Percentiles rank a stretch among this genome's conserved stretches.
Conservation (phyloP, 148 eudicot genomes). For the Rhododendron ovatum region DNA sequence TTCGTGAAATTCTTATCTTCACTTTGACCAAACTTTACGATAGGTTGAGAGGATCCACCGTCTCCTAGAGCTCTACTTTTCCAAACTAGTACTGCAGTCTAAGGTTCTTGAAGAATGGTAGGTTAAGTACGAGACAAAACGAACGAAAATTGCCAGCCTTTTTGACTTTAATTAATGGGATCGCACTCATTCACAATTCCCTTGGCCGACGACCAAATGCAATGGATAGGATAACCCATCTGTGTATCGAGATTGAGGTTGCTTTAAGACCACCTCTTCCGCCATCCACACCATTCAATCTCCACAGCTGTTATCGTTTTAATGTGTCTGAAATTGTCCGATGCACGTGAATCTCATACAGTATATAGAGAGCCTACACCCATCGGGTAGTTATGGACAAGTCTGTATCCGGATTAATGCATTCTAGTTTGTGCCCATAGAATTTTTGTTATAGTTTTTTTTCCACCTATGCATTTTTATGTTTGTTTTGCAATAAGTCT, state of each 20-base stretch:
- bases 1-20: too few relatives aligned
- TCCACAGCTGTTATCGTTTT: background rate
- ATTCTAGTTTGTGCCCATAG: background rate
- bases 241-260: slow-evolving; percentile 5
- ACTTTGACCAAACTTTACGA: too few relatives aligned
- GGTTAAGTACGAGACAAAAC: background rate
- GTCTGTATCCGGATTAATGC: background rate
- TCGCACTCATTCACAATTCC: background rate
- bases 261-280: slow-evolving; percentile 6
- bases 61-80: background rate
- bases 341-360: too few relatives aligned
- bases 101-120: background rate
- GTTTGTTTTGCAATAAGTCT: background rate
- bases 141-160: background rate
- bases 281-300: background rate
- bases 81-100: background rate
- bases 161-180: background rate
- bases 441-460: too few relatives aligned
- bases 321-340: too few relatives aligned
- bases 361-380: too few relatives aligned
- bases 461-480: background rate
- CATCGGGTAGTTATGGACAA: too few relatives aligned
- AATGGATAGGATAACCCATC: background rate
- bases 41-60: background rate
- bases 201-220: background rate